Percentiles rank a stretch among this genome's conserved stretches.
Evolutionary conservation across 768 basidiomycete genomes (phyloP).

Genomic region (Mycena alexandri): DNA sequence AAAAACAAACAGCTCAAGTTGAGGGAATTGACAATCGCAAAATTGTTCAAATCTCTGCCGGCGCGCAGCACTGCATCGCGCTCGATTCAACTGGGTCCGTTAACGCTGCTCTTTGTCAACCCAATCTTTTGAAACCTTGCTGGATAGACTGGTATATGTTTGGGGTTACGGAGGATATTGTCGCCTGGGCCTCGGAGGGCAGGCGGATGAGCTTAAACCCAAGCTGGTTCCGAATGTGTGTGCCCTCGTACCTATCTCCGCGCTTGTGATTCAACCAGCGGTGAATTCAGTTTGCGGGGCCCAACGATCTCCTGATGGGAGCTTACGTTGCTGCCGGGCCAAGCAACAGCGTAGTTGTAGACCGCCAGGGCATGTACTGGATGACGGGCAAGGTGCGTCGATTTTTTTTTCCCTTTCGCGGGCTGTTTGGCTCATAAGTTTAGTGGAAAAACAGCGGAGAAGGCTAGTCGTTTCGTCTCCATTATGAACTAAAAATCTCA

Average conservation of each 20-base stretch:
- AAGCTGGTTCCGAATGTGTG: slow-evolving; percentile 85
- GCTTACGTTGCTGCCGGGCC: slow-evolving; percentile 81
- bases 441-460: slow-evolving; percentile 97
- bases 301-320: slow-evolving; percentile 74
- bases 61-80: slow-evolving; percentile 89
- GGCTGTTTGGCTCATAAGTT: slow-evolving; percentile 34
- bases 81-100: slow-evolving; percentile 81
- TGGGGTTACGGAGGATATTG: slow-evolving; percentile 96
- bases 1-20: slow-evolving; percentile 68
- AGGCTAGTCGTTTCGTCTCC: slow-evolving; percentile 56
- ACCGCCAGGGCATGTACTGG: slow-evolving; percentile 88
- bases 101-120: background rate
- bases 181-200: slow-evolving; percentile 88
- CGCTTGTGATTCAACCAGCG: background rate
- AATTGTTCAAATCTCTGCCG: slow-evolving; percentile 86
- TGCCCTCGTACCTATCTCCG: background rate
- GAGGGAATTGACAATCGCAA: slow-evolving; percentile 82
- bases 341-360: slow-evolving; percentile 85
- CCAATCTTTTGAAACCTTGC: slow-evolving; percentile 7
- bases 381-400: slow-evolving; percentile 80
- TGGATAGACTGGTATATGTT: slow-evolving; percentile 75
- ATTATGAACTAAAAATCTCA: background rate
- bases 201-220: slow-evolving; percentile 84
- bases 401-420: slow-evolving; percentile 1
- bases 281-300: slow-evolving; percentile 75